Percentiles rank a stretch among this genome's conserved stretches.
These are phyloP conservation scores for Tylopilus vinaceipallidus DNA, from an alignment of 768 basidiomycete species.

Conservation along the genomic window DNA sequence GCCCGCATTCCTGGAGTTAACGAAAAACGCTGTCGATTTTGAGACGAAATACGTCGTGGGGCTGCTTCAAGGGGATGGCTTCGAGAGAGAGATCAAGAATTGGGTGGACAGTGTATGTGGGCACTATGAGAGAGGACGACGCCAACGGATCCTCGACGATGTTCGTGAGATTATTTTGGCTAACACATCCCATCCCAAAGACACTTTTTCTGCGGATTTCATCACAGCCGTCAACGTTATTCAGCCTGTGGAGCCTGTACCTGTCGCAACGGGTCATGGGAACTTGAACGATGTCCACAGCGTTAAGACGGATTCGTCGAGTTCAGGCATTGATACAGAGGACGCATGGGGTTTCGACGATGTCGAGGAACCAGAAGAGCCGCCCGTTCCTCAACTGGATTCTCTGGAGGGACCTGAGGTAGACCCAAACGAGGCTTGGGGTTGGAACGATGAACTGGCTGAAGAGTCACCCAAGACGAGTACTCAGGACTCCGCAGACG, in stretches of 20 bases:
- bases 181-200: constrained; percentile 13
- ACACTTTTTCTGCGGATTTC: constrained; percentile 28
- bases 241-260: neutral
- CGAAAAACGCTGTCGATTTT: constrained; percentile 58
- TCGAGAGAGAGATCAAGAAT: constrained; percentile 53
- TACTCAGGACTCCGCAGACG: constrained; percentile 28
- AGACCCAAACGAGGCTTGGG: constrained; percentile 66
- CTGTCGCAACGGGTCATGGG: constrained; percentile 41
- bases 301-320: constrained; percentile 24
- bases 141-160: constrained; percentile 62
- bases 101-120: constrained; percentile 69
- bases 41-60: constrained; percentile 55
- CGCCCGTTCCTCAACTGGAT: constrained; percentile 16
- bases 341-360: constrained; percentile 56
- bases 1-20: constrained; percentile 57
- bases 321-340: constrained; percentile 26
- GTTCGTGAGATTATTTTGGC: constrained; percentile 54
- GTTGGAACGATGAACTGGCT: constrained; percentile 56
- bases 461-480: constrained; percentile 31
- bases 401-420: constrained; percentile 30
- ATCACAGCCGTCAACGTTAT: constrained; percentile 1
- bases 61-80: constrained; percentile 46
- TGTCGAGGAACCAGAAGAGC: constrained; percentile 23
- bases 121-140: constrained; percentile 79
- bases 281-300: constrained; percentile 42